Evolutionary conservation across 2,329 filamentous ascomycete species (phyloP).

Genomic region (Ophiostoma ips): DNA sequence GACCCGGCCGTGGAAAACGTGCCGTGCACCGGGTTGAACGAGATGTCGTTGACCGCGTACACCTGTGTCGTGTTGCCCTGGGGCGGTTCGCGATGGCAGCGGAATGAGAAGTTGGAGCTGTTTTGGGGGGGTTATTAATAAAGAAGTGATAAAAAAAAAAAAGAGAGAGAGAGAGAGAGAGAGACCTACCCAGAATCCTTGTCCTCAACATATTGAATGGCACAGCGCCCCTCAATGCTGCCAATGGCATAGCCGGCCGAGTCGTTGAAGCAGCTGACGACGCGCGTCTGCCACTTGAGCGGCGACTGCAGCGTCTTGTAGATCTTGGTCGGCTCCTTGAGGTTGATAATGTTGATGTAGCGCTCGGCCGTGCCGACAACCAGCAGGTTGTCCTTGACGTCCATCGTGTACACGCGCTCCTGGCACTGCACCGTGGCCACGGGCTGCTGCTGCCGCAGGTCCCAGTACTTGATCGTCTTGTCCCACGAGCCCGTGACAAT

Average conservation of each 20-base stretch:
- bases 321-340: slow-evolving; percentile 75
- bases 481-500: slow-evolving; percentile 89
- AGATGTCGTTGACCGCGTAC: slow-evolving; percentile 92
- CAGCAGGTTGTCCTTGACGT: slow-evolving; percentile 74
- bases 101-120: slow-evolving; percentile 94
- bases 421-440: slow-evolving; percentile 53
- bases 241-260: slow-evolving; percentile 86
- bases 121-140: neutral
- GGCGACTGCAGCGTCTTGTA: slow-evolving; percentile 96
- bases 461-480: slow-evolving; percentile 85
- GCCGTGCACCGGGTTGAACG: slow-evolving; percentile 89
- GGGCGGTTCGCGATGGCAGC: slow-evolving; percentile 82
- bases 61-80: slow-evolving; percentile 71
- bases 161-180: neutral
- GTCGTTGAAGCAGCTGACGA: slow-evolving; percentile 89
- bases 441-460: slow-evolving; percentile 52
- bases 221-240: slow-evolving; percentile 91
- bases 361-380: slow-evolving; percentile 89
- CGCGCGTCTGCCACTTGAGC: slow-evolving; percentile 94
- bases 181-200: slow-evolving; percentile 57
- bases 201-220: slow-evolving; percentile 96
- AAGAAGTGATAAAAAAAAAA: neutral
- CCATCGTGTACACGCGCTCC: slow-evolving; percentile 81
- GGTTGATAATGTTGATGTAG: slow-evolving; percentile 89
- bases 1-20: slow-evolving; percentile 96